Evolutionary conservation across 1,284 basidiomycete genomes (phyloP), one percentile per base, ranked within the genome.

Genomic region (Meripilus lineatus): DNA sequence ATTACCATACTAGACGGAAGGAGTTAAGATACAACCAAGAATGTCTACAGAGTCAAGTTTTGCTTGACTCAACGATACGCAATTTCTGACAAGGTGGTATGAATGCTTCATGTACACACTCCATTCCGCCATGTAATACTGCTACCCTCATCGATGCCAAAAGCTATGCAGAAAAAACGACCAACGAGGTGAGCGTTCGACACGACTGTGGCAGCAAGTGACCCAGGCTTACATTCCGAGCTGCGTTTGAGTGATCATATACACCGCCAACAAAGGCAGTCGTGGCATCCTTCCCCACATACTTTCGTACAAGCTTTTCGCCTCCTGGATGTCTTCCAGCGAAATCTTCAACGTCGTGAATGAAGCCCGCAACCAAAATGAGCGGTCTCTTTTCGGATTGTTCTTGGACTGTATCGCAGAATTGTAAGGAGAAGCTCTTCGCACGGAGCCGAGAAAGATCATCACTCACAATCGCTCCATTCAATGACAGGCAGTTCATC

Each of bases 181-280:
- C n/a, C n/a, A n/a, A n/a, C n/a, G n/a, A n/a, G n/a, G n/a, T n/a
- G n/a, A n/a, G n/a, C n/a, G n/a, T n/a, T n/a, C n/a, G n/a, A n/a
- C n/a, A n/a, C n/a, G n/a, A n/a, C n/a, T n/a, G n/a, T n/a, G n/a
- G n/a, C n/a, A n/a, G n/a, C n/a, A n/a, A n/a, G n/a, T 62, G 61
- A 62, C 43, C 38, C 32, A 13, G 30, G 65, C 80, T 48, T 57
- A 84, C 81, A 55, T 85, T 85, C 64, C 89, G 84, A 13, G 89
- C 89, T n/a, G 86, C 89, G 62, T 89, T 86, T 20, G 85, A 89
- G 61, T 92, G 89, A 41, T 81, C 76, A 64, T 91, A 89, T 10
- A 85, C 70, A 36, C 89, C 89, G 6, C 89, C 90, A 59, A 88
- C 88, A 68, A 92, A 92, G 3, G 86, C 76, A 1, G 80, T 74